A percentile compares a stretch with the other conserved stretches of the same genome.
Evolutionary conservation across 208 protist genomes (phyloP).

Genomic region (Wallacemonas sp.): DNA sequence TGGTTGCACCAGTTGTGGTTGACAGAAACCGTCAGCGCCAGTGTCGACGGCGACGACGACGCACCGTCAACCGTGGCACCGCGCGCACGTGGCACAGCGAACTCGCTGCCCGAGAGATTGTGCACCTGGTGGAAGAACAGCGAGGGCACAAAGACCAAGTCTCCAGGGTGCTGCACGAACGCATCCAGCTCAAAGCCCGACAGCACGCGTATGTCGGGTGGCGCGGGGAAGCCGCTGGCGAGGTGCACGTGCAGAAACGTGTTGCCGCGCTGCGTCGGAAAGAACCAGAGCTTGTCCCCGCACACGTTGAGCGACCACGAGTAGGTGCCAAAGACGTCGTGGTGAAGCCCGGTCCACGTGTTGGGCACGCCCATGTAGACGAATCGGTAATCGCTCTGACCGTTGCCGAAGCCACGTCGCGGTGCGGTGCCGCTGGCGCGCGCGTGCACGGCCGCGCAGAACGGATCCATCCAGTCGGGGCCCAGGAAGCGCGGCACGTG

Average conservation of each 20-base stretch:
- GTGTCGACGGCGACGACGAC: neutral
- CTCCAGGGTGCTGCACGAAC: conserved; percentile 69
- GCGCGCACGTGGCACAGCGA: conserved; percentile 18
- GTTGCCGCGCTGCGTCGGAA: conserved; percentile 57
- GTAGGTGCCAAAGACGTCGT: conserved; percentile 89
- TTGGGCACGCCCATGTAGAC: conserved; percentile 72
- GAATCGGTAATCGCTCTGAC: conserved; percentile 79
- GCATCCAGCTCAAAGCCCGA: conserved; percentile 43
- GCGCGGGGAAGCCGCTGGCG: conserved; percentile 35
- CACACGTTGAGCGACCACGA: conserved; percentile 89
- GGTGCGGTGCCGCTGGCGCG: neutral
- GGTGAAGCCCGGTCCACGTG: conserved; percentile 80
- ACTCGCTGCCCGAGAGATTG: conserved; percentile 61
- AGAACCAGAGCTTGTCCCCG: conserved; percentile 86
- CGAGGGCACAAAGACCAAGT: conserved; percentile 86
- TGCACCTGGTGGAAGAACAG: conserved; percentile 83
- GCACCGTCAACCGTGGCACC: neutral
- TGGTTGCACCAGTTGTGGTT: conserved; percentile 92
- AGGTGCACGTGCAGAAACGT: conserved; percentile 33
- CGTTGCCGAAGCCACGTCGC: conserved; percentile 54
- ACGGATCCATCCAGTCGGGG: conserved; percentile 78
- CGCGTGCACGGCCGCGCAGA: conserved; percentile 27
- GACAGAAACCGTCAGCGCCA: conserved; percentile 61
- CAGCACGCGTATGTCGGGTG: conserved; percentile 65
- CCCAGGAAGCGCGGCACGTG: conserved; percentile 72